phyloP scores from a whole-genome alignment of 176 grass and related monocot species.

The Cocos nucifera region DNA sequence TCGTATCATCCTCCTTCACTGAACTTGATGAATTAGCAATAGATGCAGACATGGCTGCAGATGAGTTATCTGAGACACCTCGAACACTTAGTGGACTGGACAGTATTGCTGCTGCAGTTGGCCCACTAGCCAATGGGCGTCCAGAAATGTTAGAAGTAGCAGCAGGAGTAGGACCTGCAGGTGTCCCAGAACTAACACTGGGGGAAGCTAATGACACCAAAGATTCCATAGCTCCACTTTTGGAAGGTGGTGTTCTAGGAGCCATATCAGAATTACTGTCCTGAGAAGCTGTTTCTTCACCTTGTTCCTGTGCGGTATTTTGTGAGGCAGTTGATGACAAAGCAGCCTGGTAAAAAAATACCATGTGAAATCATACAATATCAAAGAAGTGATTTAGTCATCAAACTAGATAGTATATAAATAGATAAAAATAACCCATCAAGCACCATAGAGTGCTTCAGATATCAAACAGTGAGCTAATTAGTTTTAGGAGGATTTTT shows the following conservation, averaged over 20 bases:
- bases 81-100: conserved; percentile 43
- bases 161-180: conserved; percentile 20
- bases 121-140: conserved; percentile 22
- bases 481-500: too few species aligned
- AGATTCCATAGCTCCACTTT: conserved; percentile 40
- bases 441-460: too few species aligned
- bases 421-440: too few species aligned
- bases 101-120: conserved; percentile 36
- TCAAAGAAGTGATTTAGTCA: conserved; percentile 15
- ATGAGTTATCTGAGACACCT: conserved; percentile 40
- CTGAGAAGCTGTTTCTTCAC: conserved; percentile 51
- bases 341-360: conserved; percentile 42
- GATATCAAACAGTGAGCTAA: too few species aligned
- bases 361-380: conserved; percentile 9
- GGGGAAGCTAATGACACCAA: conserved; percentile 30
- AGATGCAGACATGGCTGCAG: conserved; percentile 34
- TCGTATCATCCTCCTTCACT: conserved; percentile 81
- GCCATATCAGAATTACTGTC: conserved; percentile 52
- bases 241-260: conserved; percentile 62
- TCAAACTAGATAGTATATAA: neutral
- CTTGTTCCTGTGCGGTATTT: conserved; percentile 49
- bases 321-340: conserved; percentile 37
- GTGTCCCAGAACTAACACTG: conserved; percentile 32
- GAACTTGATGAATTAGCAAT: conserved; percentile 40
- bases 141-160: conserved; percentile 49